Conservation (phyloP, 73 alveolate genomes). For the Stentor coeruleus region DNA sequence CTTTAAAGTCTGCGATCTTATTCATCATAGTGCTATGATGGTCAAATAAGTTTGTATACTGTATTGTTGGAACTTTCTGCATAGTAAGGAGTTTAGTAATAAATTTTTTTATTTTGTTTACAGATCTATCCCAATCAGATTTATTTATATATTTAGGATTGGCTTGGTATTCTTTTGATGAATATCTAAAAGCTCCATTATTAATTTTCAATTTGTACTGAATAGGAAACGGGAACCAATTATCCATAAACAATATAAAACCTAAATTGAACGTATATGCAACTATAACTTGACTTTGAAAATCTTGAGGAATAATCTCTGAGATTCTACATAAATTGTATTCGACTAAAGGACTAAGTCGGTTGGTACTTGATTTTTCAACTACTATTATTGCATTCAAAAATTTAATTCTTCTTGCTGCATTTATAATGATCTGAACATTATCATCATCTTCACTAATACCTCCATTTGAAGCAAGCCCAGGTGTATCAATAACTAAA, state of each 20-base stretch:
- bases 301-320: not conserved
- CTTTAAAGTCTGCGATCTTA: not conserved
- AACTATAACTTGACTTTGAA: not conserved
- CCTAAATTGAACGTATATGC: not conserved
- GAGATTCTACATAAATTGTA: not conserved
- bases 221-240: not conserved
- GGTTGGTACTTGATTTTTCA: not conserved
- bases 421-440: not conserved
- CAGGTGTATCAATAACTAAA: not conserved
- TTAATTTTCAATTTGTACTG: not conserved
- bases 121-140: not conserved
- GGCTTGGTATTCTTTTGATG: not conserved
- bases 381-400: not conserved
- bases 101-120: not conserved
- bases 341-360: slow-evolving; percentile 3
- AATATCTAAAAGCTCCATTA: not conserved
- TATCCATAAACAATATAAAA: too few relatives aligned
- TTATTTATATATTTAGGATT: not conserved
- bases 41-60: not conserved
- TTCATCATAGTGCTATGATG: not conserved
- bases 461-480: not conserved
- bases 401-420: not conserved
- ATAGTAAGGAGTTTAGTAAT: not conserved
- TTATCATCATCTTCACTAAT: not conserved
- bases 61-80: not conserved